A percentile compares a stretch with the other conserved stretches of the same genome.
Conservation (phyloP, 2,329 filamentous ascomycete genomes). For the Emmonsiellopsis sp. region DNA sequence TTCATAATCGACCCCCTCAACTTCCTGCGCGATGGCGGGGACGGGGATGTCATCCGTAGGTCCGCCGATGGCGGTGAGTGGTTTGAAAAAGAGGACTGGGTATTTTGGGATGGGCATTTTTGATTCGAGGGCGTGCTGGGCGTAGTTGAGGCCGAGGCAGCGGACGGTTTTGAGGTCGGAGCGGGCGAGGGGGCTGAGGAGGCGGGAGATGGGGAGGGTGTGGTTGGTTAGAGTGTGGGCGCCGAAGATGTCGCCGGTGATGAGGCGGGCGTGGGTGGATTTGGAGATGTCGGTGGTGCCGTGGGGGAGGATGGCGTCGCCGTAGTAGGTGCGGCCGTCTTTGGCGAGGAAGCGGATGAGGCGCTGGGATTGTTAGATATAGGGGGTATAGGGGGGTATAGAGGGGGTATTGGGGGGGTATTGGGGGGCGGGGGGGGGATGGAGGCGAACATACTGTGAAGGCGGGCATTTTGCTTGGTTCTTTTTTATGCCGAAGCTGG, state of each 20-base stretch:
- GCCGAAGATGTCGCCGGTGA: constrained; percentile 59
- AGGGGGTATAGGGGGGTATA: not conserved
- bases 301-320: constrained; percentile 60
- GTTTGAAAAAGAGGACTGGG: constrained; percentile 68
- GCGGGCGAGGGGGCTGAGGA: constrained; percentile 56
- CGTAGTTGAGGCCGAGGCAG: constrained; percentile 64
- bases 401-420: too few relatives aligned
- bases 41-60: constrained; percentile 60
- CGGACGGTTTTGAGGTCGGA: constrained; percentile 58
- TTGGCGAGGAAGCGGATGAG: constrained; percentile 65
- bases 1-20: constrained; percentile 65
- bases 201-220: constrained; percentile 41
- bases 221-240: constrained; percentile 55
- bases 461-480: not conserved
- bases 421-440: too few relatives aligned
- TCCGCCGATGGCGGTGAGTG: constrained; percentile 55
- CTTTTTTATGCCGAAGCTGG: not conserved
- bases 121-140: constrained; percentile 60
- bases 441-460: not conserved
- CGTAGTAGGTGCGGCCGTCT: constrained; percentile 62
- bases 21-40: constrained; percentile 55
- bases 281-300: constrained; percentile 54
- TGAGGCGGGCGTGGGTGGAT: constrained; percentile 52
- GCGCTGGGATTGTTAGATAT: constrained; percentile 39
- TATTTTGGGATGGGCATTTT: constrained; percentile 61